Base-by-base conservation (phyloP, 129 eudicot genomes). In the Erigeron canadensis region DNA sequence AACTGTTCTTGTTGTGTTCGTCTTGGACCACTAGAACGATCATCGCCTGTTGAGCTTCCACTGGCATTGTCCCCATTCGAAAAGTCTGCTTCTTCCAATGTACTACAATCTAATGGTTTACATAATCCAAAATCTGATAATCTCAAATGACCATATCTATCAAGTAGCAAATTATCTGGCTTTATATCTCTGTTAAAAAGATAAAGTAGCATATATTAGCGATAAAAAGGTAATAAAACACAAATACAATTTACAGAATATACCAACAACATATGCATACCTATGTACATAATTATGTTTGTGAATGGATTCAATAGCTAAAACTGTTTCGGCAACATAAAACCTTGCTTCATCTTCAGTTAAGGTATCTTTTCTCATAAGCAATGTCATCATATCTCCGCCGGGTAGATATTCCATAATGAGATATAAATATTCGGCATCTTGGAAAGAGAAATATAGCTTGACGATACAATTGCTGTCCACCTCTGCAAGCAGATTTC, bases 401-500 rank as follows among this genome's bases (percentile, higher is more conserved):
- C 97, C 97, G n/a, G 97, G 97, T 53, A 91, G 82, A 84, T 91
- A 91, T 79, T 91, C 97, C 97, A 91, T 91, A 15, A 91, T 80
- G 45, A 91, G 93, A 74, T 91, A 91, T 62, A 91, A 64, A 82
- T 72, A 86, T 45, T 91, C 97, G 0, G 85, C 91, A 79, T 91
- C 97, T 88, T 91, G 97, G 73, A 91, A 91, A 45, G 97, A 91
- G 73, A 84, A 91, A 75, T 86, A 91, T 21, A 91, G 88, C 79
- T 88, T 91, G 62, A 91, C 97, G 68, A 91, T 91, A 81, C 97
- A 91, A 60, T 84, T 91, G 72, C 96, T 91, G 74, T 91, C 97
- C 83, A 91, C 96, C 78, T 88, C 96, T 53, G 97, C 97, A 81
- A 91, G 97, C 83, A 91, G 86, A 81, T 91, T 86, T 85, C 97